Conservation (phyloP, 2,329 filamentous ascomycete genomes). For the Sclerotinia sclerotiorum region DNA sequence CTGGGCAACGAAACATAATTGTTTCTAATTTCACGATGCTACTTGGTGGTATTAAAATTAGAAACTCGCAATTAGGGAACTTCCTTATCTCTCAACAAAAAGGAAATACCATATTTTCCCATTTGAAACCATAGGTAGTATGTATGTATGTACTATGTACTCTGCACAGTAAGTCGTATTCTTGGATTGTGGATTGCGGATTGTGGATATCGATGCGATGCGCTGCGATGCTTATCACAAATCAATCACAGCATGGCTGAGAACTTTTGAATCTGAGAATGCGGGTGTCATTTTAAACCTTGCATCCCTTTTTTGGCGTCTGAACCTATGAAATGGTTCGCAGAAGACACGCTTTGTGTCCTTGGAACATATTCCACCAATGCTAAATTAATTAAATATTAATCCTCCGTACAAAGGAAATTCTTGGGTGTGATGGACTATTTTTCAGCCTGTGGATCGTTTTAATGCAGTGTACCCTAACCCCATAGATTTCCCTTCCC, state of each 20-base stretch:
- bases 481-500: neutral
- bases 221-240: neutral
- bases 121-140: neutral
- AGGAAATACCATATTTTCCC: neutral
- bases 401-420: neutral
- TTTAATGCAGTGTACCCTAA: neutral
- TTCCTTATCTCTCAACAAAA: slow-evolving; percentile 4
- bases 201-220: slow-evolving; percentile 1
- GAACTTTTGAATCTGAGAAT: neutral
- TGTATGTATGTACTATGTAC: no score
- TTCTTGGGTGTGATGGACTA: neutral
- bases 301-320: neutral
- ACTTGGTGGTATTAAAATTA: neutral
- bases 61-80: neutral
- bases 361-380: neutral
- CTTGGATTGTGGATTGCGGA: slow-evolving; percentile 1
- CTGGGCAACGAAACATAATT: slow-evolving; percentile 1
- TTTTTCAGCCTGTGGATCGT: neutral
- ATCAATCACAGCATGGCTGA: neutral
- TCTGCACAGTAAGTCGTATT: neutral
- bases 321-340: neutral
- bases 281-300: neutral
- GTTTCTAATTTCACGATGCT: neutral
- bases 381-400: no score
- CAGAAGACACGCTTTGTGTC: slow-evolving; percentile 5